These are phyloP conservation scores for Lyophyllum decastes DNA, from an alignment of 768 basidiomycete species.

Conservation along the genomic window DNA sequence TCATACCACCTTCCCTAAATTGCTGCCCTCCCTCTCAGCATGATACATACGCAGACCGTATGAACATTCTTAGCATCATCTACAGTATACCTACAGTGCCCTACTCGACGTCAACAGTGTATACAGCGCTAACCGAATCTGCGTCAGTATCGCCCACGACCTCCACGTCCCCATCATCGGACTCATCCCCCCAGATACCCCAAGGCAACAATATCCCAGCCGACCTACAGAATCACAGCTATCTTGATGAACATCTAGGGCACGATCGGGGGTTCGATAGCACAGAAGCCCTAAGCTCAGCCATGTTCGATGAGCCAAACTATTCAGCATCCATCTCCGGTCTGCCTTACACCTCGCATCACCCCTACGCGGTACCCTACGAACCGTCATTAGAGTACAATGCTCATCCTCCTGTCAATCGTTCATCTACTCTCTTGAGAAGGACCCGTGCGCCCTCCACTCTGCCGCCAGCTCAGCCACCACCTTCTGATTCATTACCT, in stretches of 20 bases:
- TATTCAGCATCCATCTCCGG: conserved; percentile 30
- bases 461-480: conserved; percentile 67
- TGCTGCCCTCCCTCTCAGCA: conserved; percentile 50
- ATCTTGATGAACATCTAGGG: conserved; percentile 19
- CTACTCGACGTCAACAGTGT: conserved; percentile 58
- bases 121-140: conserved; percentile 30
- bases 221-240: conserved; percentile 35
- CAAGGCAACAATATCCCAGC: conserved; percentile 36
- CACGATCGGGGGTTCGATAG: conserved; percentile 33
- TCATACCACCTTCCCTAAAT: conserved; percentile 7
- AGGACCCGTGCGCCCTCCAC: conserved; percentile 56
- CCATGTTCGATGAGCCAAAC: conserved; percentile 44
- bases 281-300: conserved; percentile 46
- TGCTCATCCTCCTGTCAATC: conserved; percentile 26
- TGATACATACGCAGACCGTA: conserved; percentile 92
- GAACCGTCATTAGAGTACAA: conserved; percentile 33
- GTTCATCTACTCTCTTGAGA: conserved; percentile 39
- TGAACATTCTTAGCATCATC: conserved; percentile 89
- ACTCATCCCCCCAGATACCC: conserved; percentile 42
- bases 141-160: conserved; percentile 30
- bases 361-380: conserved; percentile 58
- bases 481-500: conserved; percentile 61
- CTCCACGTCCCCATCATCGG: conserved; percentile 52
- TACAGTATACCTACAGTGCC: conserved; percentile 83
- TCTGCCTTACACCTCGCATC: conserved; percentile 32